Conservation (phyloP, 306 rosid genomes). For the Myrica gale region DNA sequence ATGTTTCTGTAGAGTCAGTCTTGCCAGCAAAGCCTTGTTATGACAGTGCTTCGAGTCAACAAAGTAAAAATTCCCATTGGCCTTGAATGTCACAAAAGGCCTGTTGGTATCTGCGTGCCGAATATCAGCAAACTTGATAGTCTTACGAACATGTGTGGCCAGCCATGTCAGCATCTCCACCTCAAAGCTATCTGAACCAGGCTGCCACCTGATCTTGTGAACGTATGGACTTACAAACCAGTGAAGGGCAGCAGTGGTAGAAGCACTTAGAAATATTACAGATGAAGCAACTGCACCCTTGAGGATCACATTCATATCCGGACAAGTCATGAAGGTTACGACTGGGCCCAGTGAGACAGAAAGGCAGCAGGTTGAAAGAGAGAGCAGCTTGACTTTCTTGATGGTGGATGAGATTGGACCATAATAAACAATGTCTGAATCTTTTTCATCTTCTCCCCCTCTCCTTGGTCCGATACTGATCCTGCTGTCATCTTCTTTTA, state of each 20-base stretch:
- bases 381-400: conserved; percentile 85
- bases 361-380: conserved; percentile 92
- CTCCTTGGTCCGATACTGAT: conserved; percentile 82
- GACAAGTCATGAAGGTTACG: conserved; percentile 89
- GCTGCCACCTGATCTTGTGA: conserved; percentile 83
- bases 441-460: conserved; percentile 56
- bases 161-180: conserved; percentile 88
- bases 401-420: conserved; percentile 86
- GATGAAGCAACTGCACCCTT: conserved; percentile 89
- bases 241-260: conserved; percentile 72
- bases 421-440: conserved; percentile 53
- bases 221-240: conserved; percentile 86
- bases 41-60: conserved; percentile 78
- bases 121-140: conserved; percentile 75
- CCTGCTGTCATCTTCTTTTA: conserved; percentile 58
- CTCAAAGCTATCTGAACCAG: conserved; percentile 80
- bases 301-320: conserved; percentile 86
- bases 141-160: conserved; percentile 46
- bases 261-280: conserved; percentile 70
- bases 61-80: conserved; percentile 68
- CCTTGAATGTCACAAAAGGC: conserved; percentile 83
- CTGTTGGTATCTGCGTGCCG: conserved; percentile 69
- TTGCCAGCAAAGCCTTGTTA: conserved; percentile 78
- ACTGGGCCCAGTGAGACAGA: conserved; percentile 90
- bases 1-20: conserved; percentile 59